Evolutionary conservation across 306 rosid species (phyloP), one percentile per base, ranked within the genome.

Genomic region (Lagenaria siceraria): DNA sequence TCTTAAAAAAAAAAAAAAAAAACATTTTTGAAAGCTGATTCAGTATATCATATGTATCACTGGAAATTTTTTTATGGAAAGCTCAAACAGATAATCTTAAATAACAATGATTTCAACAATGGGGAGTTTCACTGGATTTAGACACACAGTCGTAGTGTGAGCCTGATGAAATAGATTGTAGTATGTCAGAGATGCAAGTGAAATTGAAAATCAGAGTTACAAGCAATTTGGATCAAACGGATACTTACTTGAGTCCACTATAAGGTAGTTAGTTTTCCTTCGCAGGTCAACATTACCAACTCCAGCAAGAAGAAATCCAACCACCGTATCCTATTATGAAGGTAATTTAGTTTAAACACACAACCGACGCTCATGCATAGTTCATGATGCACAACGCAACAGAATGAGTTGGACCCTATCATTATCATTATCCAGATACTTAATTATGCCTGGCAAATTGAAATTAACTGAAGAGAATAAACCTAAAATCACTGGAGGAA

Each of bases 241-340:
- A 73, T 40, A 77, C 93, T 10, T 92, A 95, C 99, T 95, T 79
- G 97, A 89, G 84, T 95, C 99, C 43, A 95, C 97, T 42, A 89
- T 89, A 38, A 92, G 97, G 83, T 94, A 94, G 82, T 94, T 94
- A 51, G 98, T 88, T 89, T 93, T 91, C 83, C 98, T 88, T 65
- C 98, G 87, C 80, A 93, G 78, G 88, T 93, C 97, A 42, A 94
- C 97, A 25, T 94, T 89, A 62, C 98, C 99, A 77, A 95, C 99
- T 81, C 99, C 97, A 72, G 97, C 99, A 77, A 95, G 84, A 84
- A 95, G 91, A 84, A 95, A 92, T 78, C 99, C 97, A 76, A 91
- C 92, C 46, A 95, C 81, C 8, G 99, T 95, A 80, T 92, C 99
- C 97, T 92, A 84, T 68, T 62, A 83, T 7, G 24, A 69, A 19